A percentile compares a stretch with the other conserved stretches of the same genome.
phyloP scores from a whole-genome alignment of 441 rosid genomes.

The Jatropha podagrica region DNA sequence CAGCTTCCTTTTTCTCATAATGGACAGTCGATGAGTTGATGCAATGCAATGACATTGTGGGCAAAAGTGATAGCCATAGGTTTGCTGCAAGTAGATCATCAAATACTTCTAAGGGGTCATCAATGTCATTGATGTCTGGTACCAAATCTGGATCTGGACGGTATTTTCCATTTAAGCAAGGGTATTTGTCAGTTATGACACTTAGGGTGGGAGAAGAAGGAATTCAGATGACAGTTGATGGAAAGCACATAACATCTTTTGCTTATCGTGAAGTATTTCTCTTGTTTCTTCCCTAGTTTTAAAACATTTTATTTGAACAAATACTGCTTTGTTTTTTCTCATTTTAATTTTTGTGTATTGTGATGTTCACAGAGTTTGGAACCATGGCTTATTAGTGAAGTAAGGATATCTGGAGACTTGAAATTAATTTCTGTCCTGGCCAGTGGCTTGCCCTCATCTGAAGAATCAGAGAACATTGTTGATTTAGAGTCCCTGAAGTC shows the following conservation, averaged over 20 bases:
- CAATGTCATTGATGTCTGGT: constrained; percentile 24
- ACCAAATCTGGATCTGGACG: constrained; percentile 40
- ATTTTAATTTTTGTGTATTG: constrained; percentile 1
- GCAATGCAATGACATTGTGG: constrained; percentile 81
- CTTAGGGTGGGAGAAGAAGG: constrained; percentile 84
- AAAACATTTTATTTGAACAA: constrained; percentile 1
- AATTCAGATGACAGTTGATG: constrained; percentile 75
- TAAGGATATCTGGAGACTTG: constrained; percentile 50
- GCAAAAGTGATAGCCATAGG: constrained; percentile 41
- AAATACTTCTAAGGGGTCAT: constrained; percentile 29
- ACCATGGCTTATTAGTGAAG: constrained; percentile 60
- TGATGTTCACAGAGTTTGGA: constrained; percentile 48
- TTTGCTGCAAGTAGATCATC: constrained; percentile 3
- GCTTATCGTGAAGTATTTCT: constrained; percentile 29
- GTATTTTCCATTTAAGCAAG: constrained; percentile 52
- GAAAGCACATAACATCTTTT: constrained; percentile 48
- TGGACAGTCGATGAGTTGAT: constrained; percentile 74
- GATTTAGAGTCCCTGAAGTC: constrained; percentile 74
- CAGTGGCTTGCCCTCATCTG: constrained; percentile 48
- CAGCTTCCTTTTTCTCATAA: constrained; percentile 1
- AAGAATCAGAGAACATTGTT: constrained; percentile 39
- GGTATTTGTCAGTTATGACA: constrained; percentile 63
- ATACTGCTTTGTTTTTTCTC: not conserved
- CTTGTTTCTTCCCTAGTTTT: not conserved
- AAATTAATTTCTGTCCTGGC: constrained; percentile 43